Conservation (phyloP, 805 yeast genomes). For the Zygotorulaspora chibaensis region DNA sequence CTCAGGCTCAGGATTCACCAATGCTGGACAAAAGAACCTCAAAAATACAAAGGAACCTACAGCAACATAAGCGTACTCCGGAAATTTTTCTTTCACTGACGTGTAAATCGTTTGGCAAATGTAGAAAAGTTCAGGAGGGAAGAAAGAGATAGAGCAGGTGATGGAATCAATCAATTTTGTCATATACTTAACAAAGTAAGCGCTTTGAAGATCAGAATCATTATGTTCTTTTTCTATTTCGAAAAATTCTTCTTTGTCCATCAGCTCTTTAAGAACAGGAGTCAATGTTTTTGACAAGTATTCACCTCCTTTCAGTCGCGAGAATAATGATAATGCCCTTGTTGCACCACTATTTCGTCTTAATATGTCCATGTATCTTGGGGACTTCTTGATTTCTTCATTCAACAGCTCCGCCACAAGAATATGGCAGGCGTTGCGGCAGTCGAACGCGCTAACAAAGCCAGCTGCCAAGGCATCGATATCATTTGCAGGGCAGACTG, state of each 20-base stretch:
- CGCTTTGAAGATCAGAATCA: conserved; percentile 39
- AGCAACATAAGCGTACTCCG: conserved; percentile 61
- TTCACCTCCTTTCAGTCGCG: conserved; percentile 59
- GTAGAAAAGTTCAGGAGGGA: conserved; percentile 70
- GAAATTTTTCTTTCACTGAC: conserved; percentile 57
- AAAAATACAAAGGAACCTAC: conserved; percentile 85
- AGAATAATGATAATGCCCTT: conserved; percentile 64
- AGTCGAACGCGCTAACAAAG: conserved; percentile 50
- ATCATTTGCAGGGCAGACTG: conserved; percentile 61
- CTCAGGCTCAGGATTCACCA: conserved; percentile 73
- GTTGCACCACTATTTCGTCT: conserved; percentile 83
- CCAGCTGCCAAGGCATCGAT: conserved; percentile 69
- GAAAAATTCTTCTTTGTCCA: conserved; percentile 47
- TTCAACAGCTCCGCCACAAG: conserved; percentile 52
- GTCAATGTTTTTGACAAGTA: conserved; percentile 52
- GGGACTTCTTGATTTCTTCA: conserved; percentile 58
- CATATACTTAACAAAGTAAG: conserved; percentile 53
- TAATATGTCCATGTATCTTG: conserved; percentile 65
- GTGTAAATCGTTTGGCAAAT: conserved; percentile 63
- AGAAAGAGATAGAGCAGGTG: conserved; percentile 45
- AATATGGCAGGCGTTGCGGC: conserved; percentile 40
- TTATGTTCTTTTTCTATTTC: conserved; percentile 56
- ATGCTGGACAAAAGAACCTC: conserved; percentile 80
- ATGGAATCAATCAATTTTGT: conserved; percentile 56
- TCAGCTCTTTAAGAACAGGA: conserved; percentile 54